Evolutionary conservation across 805 yeast species (phyloP), one percentile per base, ranked within the genome.

Genomic region (Clavispora vitiphila): DNA sequence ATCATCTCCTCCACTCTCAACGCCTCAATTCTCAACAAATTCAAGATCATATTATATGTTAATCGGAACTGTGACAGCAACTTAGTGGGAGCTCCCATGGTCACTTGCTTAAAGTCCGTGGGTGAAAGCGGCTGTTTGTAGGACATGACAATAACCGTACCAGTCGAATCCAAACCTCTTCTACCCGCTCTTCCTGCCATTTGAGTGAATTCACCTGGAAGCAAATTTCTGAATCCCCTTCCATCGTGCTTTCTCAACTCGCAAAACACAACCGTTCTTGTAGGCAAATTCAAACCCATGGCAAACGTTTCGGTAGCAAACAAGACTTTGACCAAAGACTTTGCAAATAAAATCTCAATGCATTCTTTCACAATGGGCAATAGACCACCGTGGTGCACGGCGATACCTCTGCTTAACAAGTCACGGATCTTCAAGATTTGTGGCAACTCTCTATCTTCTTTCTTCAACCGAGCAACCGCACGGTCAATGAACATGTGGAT

Each of bases 121-220:
- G 70, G 70, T 5, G 71, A 70, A 15, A 83, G 53, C 0, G 93
- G 87, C 20, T 77, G 76, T 37, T 76, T 80, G 55, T 83, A 86
- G 2, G 95, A 74, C 95, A 93, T 88, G 6, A 90, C 80, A 47
- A 93, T 88, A 10, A 93, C 99, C 0, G 97, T 91, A 57, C 99
- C 99, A 0, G 86, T 87, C 16, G 80, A 68, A 68, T 93, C 99
- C 49, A 93, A 67, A 26, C 99, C 99, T 71, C 99, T 81, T 67
- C 99, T 81, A 46, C 99, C 99, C 0, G 99, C 99, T 63, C 99
- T 78, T 35, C 99, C 99, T 0, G 97, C 90, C 99, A 93, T 93
- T 65, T 91, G 99, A 0, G 98, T 93, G 60, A 91, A 93, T 61
- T 93, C 99, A 41, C 99, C 99, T 0, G 99, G 96, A 8, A 83